Evolutionary conservation across 805 yeast genomes (phyloP), one percentile per base, ranked within the genome.

Genomic region (Candida khao-thaluensis): DNA sequence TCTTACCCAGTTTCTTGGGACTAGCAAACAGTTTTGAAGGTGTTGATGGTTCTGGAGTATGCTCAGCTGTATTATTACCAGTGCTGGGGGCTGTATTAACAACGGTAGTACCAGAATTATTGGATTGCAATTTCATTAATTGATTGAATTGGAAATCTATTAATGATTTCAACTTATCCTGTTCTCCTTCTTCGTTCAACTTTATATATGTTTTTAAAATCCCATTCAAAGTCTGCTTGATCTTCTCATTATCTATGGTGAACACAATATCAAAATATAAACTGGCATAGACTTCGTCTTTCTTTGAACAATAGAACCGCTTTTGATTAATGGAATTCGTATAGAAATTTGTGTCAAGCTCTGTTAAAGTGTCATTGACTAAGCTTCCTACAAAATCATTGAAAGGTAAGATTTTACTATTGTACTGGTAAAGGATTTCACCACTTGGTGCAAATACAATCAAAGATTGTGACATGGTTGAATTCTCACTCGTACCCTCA

Each of bases 81-180:
- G 17, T 11, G 17, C 12, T 9, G 25, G 16, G 22, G 22, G 8
- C 12, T 12, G 11, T 35, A 12, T 8, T 11, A 26, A 4, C 11
- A 20, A 17, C 11, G 5, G 14, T 18, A 35, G 22, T 22, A 14
- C 21, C 12, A 12, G 30, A n/a, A 14, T 33, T 12, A 18, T 7
- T 9, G 23, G 45, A 41, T 39, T 51, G 63, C 35, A 60, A 49
- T 45, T 62, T 59, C 54, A 66, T 57, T 38, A 68, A 54, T 41
- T 61, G 65, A 37, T 56, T 57, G 44, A 68, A 64, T 43, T 69
- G 73, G 34, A 52, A 58, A 25, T 67, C 69, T 14, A 68, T 54
- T 52, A 69, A 52, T 32, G 56, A 54, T 31, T 55, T 52, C 49
- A 65, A 45, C 40, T 66, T 66, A 9, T 41, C 48, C 7, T 42